phyloP scores from a whole-genome alignment of 306 rosid genomes.

The Pachyrhizus erosus region DNA sequence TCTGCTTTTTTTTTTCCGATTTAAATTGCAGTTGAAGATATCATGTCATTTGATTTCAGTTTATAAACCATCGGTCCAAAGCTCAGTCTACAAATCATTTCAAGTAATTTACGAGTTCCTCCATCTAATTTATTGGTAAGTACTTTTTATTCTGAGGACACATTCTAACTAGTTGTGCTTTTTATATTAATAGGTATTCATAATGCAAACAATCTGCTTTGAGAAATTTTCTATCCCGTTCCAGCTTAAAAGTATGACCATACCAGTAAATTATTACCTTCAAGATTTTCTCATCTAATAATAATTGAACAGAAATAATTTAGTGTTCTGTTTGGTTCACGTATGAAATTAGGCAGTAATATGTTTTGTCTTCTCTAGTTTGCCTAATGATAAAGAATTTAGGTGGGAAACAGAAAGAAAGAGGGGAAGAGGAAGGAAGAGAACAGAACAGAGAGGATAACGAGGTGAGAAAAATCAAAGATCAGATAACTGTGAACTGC shows the following conservation, averaged over 20 bases:
- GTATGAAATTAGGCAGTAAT: no score
- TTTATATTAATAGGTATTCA: not conserved
- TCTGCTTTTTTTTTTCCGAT: conserved; percentile 18
- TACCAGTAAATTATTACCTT: not conserved
- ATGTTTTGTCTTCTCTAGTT: no score
- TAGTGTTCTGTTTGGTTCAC: not conserved
- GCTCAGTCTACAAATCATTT: not conserved
- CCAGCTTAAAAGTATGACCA: not conserved
- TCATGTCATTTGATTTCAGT: not conserved
- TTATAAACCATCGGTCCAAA: not conserved
- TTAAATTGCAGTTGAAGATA: conserved; percentile 6
- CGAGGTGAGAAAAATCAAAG: no score
- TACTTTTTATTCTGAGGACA: not conserved
- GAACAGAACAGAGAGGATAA: no score
- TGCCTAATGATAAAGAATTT: no score
- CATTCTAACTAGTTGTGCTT: not conserved
- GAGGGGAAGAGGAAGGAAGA: no score
- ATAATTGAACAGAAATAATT: not conserved
- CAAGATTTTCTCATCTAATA: not conserved
- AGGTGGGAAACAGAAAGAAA: no score
- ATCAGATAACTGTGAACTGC: no score
- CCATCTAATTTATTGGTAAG: conserved; percentile 4
- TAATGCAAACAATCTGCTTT: not conserved
- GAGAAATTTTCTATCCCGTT: not conserved
- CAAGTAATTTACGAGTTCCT: not conserved